Conservation (phyloP, 2,329 filamentous ascomycete genomes). For the Chrysosphaeria jannelii region DNA sequence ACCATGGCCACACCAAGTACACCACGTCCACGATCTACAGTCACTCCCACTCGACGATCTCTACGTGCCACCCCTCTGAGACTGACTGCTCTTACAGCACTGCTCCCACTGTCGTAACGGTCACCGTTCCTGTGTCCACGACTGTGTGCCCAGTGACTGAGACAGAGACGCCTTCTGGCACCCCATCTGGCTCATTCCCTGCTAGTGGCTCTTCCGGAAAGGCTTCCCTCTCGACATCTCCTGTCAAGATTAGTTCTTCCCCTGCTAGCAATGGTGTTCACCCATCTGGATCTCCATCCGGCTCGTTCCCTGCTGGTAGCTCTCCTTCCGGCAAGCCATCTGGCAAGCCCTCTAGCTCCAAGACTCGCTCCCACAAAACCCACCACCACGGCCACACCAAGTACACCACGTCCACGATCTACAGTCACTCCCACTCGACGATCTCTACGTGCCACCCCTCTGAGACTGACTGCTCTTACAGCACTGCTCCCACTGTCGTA, state of each 20-base stretch:
- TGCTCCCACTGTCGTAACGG: constrained; percentile 8
- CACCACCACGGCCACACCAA: too few species aligned
- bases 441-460: constrained; percentile 18
- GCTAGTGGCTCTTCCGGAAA: background rate
- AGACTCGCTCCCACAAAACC: too few species aligned
- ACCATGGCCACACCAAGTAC: background rate
- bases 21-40: constrained; percentile 3
- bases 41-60: constrained; percentile 6
- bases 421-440: constrained; percentile 17
- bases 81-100: constrained; percentile 7
- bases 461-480: constrained; percentile 17
- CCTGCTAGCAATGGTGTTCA: background rate
- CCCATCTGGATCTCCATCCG: constrained; percentile 5
- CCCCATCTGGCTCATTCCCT: background rate
- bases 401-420: constrained; percentile 11
- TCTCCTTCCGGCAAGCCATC: background rate
- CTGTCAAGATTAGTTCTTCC: background rate
- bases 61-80: constrained; percentile 6
- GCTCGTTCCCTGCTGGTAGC: background rate
- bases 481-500: constrained; percentile 14
- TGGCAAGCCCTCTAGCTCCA: background rate
- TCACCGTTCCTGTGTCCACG: constrained; percentile 8
- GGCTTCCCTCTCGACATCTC: background rate
- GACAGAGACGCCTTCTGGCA: constrained; percentile 7
- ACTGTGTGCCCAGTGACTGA: constrained; percentile 13